phyloP scores from a whole-genome alignment of 305 asterid genomes.

The Fraxinus velutina region DNA sequence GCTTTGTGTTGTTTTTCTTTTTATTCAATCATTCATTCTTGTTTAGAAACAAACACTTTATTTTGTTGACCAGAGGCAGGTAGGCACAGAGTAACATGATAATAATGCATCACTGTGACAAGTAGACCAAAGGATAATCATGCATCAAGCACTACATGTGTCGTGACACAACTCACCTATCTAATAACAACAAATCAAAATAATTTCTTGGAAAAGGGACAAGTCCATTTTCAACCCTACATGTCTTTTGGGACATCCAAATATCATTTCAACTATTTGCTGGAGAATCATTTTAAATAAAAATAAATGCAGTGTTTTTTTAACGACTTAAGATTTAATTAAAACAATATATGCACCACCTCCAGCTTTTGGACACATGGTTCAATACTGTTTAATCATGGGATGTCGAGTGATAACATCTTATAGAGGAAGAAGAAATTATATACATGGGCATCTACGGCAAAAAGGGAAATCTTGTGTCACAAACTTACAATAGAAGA shows the following conservation, averaged over 20 bases:
- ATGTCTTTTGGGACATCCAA: background rate
- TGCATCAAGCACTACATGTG: conserved; percentile 45
- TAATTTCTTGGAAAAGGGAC: background rate
- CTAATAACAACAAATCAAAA: background rate
- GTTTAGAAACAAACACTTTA: background rate
- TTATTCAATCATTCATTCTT: background rate
- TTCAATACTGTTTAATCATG: background rate
- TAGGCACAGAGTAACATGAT: background rate
- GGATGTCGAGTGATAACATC: background rate
- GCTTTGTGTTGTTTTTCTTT: background rate
- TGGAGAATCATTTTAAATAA: background rate
- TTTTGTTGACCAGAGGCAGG: background rate
- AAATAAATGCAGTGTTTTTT: background rate
- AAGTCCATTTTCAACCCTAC: background rate
- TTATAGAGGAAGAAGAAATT: background rate
- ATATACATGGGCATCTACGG: background rate
- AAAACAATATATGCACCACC: too few species aligned
- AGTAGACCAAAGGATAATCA: conserved; percentile 38
- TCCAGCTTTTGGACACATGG: too few species aligned
- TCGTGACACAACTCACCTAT: conserved; percentile 37
- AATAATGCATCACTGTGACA: conserved; percentile 25
- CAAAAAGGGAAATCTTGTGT: background rate
- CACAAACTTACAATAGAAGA: background rate
- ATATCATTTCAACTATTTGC: background rate
- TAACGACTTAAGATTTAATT: background rate